phyloP scores from a whole-genome alignment of 345 rosid species.

The Boechera divaricarpa region DNA sequence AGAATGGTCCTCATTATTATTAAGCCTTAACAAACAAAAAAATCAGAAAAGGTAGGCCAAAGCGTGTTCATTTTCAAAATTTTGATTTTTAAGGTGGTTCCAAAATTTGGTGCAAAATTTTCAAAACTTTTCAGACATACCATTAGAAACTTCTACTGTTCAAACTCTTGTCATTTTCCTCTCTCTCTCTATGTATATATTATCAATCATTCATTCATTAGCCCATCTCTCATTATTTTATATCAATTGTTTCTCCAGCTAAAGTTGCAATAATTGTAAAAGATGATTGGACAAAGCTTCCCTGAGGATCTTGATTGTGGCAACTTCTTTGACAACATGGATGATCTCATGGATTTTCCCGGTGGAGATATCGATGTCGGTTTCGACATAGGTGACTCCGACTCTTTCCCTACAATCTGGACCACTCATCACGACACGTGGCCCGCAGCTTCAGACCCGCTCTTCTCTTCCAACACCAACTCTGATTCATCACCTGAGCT shows the following conservation, averaged over 20 bases:
- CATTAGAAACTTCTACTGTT: conserved; percentile 33
- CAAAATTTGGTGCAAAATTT: conserved; percentile 40
- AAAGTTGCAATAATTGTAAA: conserved; percentile 34
- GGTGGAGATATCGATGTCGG: conserved; percentile 66
- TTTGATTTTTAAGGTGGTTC: conserved; percentile 42
- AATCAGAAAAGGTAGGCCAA: conserved; percentile 43
- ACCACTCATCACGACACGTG: conserved; percentile 66
- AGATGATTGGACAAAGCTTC: conserved; percentile 74
- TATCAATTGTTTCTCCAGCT: conserved; percentile 13
- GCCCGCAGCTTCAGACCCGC: conserved; percentile 60
- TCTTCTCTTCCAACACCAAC: conserved; percentile 59
- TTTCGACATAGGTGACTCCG: conserved; percentile 43
- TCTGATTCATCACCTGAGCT: conserved; percentile 78
- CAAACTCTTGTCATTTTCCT: conserved; percentile 35
- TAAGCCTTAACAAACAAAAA: neutral
- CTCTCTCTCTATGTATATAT: neutral
- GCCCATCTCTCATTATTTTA: conserved; percentile 4
- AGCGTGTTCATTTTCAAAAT: conserved; percentile 32
- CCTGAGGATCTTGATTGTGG: conserved; percentile 90
- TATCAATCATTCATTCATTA: neutral
- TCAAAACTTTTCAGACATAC: neutral
- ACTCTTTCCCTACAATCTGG: conserved; percentile 73
- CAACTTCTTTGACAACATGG: conserved; percentile 94
- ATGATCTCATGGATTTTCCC: conserved; percentile 86
- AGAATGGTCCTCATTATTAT: conserved; percentile 27